phyloP scores from a whole-genome alignment of 495 filamentous ascomycete species.

The Lichenothelia convexa region DNA sequence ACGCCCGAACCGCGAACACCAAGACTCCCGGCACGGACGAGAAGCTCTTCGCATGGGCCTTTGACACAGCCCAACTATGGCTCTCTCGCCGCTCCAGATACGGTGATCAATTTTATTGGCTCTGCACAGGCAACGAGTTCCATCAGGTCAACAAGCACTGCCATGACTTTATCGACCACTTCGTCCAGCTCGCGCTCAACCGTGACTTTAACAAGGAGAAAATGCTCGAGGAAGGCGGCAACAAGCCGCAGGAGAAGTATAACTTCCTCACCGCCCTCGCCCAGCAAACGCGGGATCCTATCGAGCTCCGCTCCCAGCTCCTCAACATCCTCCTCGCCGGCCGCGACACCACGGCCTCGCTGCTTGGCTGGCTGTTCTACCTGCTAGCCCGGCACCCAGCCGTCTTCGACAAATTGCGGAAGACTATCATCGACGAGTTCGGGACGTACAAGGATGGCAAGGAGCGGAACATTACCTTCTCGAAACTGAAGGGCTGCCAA shows the following conservation, averaged over 20 bases:
- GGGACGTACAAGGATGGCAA: slow-evolving; percentile 1
- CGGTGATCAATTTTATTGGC: slow-evolving; percentile 21
- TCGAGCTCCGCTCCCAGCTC: slow-evolving; percentile 59
- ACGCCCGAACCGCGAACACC: neutral
- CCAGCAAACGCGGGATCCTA: slow-evolving; percentile 52
- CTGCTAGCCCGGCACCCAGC: slow-evolving; percentile 3
- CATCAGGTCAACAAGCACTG: slow-evolving; percentile 36
- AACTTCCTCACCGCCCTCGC: slow-evolving; percentile 71
- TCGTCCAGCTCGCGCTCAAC: slow-evolving; percentile 46
- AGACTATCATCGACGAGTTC: slow-evolving; percentile 1
- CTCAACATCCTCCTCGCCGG: slow-evolving; percentile 54
- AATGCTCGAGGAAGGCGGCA: slow-evolving; percentile 36
- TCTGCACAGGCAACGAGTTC: slow-evolving; percentile 31
- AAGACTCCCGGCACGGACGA: slow-evolving; percentile 3
- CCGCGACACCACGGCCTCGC: slow-evolving; percentile 21
- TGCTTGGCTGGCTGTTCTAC: slow-evolving; percentile 13
- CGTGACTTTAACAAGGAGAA: slow-evolving; percentile 36
- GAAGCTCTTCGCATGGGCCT: slow-evolving; percentile 11
- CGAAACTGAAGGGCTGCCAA: neutral
- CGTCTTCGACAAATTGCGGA: neutral
- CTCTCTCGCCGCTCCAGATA: slow-evolving; percentile 10
- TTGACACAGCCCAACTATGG: slow-evolving; percentile 11
- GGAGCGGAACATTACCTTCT: slow-evolving; percentile 1
- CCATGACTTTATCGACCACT: slow-evolving; percentile 39
- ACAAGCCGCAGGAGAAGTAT: slow-evolving; percentile 25